A percentile compares a stretch with the other conserved stretches of the same genome.
Evolutionary conservation across 345 rosid genomes (phyloP).

Genomic region (Eucalyptus polybractea): DNA sequence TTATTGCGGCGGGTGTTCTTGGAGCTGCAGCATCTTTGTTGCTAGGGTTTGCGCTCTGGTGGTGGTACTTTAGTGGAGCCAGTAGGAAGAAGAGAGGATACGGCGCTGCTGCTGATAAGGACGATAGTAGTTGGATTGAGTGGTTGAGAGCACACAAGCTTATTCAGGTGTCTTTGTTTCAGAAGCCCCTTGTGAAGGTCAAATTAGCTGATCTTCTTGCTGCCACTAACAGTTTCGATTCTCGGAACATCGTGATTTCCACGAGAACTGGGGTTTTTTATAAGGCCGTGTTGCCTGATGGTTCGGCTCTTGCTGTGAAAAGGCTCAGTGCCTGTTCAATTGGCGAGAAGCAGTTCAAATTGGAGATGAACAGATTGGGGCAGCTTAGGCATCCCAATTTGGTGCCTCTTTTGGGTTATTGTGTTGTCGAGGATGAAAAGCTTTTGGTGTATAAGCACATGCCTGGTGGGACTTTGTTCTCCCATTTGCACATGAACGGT

Average conservation of each 20-base stretch:
- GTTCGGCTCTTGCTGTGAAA: constrained; percentile 46
- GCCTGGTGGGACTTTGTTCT: constrained; percentile 36
- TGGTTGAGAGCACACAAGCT: constrained; percentile 38
- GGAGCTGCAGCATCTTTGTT: constrained; percentile 30
- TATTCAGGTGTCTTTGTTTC: constrained; percentile 49
- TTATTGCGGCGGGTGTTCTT: constrained; percentile 22
- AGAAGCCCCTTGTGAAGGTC: constrained; percentile 45
- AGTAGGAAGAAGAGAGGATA: constrained; percentile 21
- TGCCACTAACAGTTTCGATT: constrained; percentile 28
- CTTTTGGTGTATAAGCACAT: constrained; percentile 20
- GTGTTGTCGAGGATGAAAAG: constrained; percentile 41
- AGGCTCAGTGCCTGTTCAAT: constrained; percentile 26
- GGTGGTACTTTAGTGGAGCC: constrained; percentile 32
- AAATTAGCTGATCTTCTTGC: constrained; percentile 31
- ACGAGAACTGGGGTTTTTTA: constrained; percentile 39
- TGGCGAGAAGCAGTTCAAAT: constrained; percentile 39
- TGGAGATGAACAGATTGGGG: constrained; percentile 45
- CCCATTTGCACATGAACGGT: constrained; percentile 16
- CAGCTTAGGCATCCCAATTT: constrained; percentile 53
- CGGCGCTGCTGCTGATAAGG: constrained; percentile 18
- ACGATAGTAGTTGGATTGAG: constrained; percentile 38
- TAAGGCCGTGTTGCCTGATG: constrained; percentile 39
- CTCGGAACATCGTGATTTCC: constrained; percentile 16
- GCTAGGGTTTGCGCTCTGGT: constrained; percentile 32
- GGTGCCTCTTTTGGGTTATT: constrained; percentile 52